Conservation (phyloP, 352 stramenopile species). For the Phytopythium vexans region DNA sequence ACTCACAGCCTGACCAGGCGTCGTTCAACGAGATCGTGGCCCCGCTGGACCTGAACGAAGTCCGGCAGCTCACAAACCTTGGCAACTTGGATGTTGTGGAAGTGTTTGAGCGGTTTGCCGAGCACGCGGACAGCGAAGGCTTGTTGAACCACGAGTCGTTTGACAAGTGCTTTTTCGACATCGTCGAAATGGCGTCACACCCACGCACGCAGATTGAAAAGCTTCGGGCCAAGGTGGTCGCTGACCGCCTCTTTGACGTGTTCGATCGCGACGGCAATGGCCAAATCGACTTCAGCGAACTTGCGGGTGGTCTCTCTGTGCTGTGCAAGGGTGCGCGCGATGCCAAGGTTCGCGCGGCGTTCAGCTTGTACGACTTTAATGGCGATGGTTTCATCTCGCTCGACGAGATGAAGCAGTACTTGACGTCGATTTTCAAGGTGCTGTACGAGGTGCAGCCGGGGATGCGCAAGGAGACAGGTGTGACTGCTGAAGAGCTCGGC, state of each 20-base stretch:
- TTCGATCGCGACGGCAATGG: constrained; percentile 81
- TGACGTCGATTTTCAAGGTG: constrained; percentile 87
- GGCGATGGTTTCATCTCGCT: constrained; percentile 80
- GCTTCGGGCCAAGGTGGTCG: constrained; percentile 60
- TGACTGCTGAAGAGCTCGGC: constrained; percentile 71
- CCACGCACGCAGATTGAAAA: constrained; percentile 63
- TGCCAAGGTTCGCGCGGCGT: constrained; percentile 82
- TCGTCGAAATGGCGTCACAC: constrained; percentile 62
- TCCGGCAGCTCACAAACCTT: constrained; percentile 81
- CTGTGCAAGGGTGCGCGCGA: constrained; percentile 78
- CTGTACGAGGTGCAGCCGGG: constrained; percentile 81
- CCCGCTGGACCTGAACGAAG: constrained; percentile 73
- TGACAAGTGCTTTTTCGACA: constrained; percentile 70
- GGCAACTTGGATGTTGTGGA: constrained; percentile 81
- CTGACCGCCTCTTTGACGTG: constrained; percentile 73
- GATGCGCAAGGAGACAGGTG: constrained; percentile 61
- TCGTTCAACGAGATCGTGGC: constrained; percentile 74
- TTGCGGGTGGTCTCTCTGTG: constrained; percentile 80
- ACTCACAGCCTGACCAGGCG: constrained; percentile 55
- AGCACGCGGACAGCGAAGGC: constrained; percentile 55
- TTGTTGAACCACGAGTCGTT: constrained; percentile 66
- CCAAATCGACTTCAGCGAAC: constrained; percentile 83
- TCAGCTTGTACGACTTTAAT: constrained; percentile 86
- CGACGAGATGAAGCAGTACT: constrained; percentile 85
- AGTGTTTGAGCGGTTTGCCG: constrained; percentile 84